These are phyloP conservation scores for Microsporum ferrugineum DNA, from an alignment of 2,329 filamentous ascomycete species.

Conservation along the genomic window DNA sequence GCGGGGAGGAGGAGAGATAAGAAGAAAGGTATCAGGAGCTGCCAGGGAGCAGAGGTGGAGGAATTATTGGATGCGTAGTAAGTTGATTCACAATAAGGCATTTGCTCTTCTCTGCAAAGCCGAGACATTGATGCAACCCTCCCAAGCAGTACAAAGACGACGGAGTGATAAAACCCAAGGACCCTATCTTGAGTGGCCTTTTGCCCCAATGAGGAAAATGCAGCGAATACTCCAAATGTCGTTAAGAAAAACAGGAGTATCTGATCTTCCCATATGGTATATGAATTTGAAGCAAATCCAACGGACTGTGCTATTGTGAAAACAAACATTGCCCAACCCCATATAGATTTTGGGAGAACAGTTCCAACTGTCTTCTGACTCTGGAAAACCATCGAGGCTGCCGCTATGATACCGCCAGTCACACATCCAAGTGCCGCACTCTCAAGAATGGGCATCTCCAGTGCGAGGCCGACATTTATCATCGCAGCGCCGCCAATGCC, in stretches of 20 bases:
- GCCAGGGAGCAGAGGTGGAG: conserved; percentile 86
- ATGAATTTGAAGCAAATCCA: conserved; percentile 94
- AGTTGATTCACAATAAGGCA: conserved; percentile 89
- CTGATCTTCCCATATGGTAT: conserved; percentile 96
- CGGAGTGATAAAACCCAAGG: conserved; percentile 71
- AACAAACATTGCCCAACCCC: conserved; percentile 75
- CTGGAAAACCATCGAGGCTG: conserved; percentile 30
- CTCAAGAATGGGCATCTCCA: conserved; percentile 25
- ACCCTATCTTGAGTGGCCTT: conserved; percentile 55
- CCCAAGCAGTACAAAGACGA: conserved; percentile 68
- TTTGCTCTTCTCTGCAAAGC: conserved; percentile 93
- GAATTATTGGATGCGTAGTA: conserved; percentile 89
- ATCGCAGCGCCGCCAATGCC: conserved; percentile 29
- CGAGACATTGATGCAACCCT: conserved; percentile 77
- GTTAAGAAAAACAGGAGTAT: conserved; percentile 85
- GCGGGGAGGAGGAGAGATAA: conserved; percentile 60
- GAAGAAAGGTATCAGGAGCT: conserved; percentile 67
- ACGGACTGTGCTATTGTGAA: conserved; percentile 81
- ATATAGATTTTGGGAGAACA: conserved; percentile 60
- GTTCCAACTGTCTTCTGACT: conserved; percentile 32
- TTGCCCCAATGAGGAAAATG: conserved; percentile 64
- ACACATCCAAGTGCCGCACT: conserved; percentile 30
- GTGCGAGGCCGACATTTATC: conserved; percentile 17
- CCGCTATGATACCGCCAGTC: conserved; percentile 36
- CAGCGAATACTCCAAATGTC: conserved; percentile 70